Evolutionary conservation across 1,139 yeast genomes (phyloP).

Genomic region (Blastobotrys proliferans): DNA sequence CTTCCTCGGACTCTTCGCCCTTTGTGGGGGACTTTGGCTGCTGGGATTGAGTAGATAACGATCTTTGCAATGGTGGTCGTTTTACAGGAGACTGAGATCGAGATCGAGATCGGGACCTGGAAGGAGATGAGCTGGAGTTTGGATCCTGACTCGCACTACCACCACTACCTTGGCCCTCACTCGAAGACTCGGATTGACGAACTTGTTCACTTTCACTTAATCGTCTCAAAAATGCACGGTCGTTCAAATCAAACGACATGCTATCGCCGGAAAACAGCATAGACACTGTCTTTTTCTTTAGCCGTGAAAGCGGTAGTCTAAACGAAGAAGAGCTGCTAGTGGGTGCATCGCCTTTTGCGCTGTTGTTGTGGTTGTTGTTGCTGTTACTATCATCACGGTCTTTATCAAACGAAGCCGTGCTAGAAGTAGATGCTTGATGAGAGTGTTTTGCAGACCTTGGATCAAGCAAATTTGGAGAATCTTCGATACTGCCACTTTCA

Average conservation of each 20-base stretch:
- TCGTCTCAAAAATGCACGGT: conserved; percentile 7
- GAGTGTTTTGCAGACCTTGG: neutral
- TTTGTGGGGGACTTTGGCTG: neutral
- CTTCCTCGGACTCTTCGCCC: conserved; percentile 8
- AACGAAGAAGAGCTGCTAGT: conserved; percentile 8
- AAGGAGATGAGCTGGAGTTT: neutral
- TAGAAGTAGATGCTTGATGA: conserved; percentile 1
- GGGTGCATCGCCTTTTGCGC: no score
- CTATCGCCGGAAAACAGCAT: conserved; percentile 18
- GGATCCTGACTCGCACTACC: no score
- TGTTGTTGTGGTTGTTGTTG: no score
- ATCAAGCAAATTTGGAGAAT: neutral
- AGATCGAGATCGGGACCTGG: neutral
- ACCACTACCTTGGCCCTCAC: no score
- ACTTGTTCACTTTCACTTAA: conserved; percentile 7
- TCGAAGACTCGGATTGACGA: conserved; percentile 4
- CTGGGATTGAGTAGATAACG: conserved; percentile 17
- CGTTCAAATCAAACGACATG: conserved; percentile 8
- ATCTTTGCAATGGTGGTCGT: conserved; percentile 4
- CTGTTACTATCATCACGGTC: no score
- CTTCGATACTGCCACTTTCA: neutral
- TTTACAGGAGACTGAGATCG: conserved; percentile 5
- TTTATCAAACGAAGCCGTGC: neutral
- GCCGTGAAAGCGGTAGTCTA: conserved; percentile 18
- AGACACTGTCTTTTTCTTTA: conserved; percentile 21